Conservation (phyloP, 2,329 filamentous ascomycete genomes). For the Huntiella decipiens region DNA sequence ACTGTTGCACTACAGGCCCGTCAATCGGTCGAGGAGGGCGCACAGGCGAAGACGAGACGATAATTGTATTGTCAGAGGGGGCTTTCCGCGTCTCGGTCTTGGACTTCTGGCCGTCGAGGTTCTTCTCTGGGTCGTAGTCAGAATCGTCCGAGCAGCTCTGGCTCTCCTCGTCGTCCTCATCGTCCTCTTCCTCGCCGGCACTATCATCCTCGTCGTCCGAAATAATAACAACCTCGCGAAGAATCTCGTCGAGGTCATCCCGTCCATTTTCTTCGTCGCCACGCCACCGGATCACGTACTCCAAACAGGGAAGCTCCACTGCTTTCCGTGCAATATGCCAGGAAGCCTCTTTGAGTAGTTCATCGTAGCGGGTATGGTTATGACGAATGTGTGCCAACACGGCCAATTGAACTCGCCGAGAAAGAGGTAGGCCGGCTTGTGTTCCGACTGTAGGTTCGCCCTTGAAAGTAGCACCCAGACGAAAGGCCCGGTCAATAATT, state of each 20-base stretch:
- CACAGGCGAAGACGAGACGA: too few species aligned
- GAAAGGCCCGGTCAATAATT: conserved; percentile 44
- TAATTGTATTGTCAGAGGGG: neutral
- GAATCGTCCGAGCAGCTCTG: neutral
- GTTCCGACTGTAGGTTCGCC: conserved; percentile 39
- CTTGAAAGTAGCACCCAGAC: conserved; percentile 32
- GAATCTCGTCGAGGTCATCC: conserved; percentile 47
- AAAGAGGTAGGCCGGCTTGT: conserved; percentile 34
- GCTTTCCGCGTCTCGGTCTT: neutral
- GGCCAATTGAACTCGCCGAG: conserved; percentile 44
- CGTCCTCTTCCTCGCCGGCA: conserved; percentile 16
- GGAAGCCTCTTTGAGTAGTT: conserved; percentile 35
- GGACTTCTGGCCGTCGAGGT: neutral
- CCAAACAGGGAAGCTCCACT: conserved; percentile 41
- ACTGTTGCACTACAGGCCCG: too few species aligned
- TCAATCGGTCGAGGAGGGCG: too few species aligned
- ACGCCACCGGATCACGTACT: conserved; percentile 52
- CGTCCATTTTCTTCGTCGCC: conserved; percentile 50
- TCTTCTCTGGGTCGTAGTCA: conserved; percentile 1
- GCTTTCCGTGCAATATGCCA: conserved; percentile 42
- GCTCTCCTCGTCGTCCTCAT: conserved; percentile 4
- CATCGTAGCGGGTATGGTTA: conserved; percentile 46
- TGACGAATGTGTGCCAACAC: conserved; percentile 49
- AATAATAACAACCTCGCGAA: conserved; percentile 47
- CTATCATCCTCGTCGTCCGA: conserved; percentile 37